Base-by-base conservation (phyloP, 2,329 filamentous ascomycete genomes). In the Sphaceloma murrayae region DNA sequence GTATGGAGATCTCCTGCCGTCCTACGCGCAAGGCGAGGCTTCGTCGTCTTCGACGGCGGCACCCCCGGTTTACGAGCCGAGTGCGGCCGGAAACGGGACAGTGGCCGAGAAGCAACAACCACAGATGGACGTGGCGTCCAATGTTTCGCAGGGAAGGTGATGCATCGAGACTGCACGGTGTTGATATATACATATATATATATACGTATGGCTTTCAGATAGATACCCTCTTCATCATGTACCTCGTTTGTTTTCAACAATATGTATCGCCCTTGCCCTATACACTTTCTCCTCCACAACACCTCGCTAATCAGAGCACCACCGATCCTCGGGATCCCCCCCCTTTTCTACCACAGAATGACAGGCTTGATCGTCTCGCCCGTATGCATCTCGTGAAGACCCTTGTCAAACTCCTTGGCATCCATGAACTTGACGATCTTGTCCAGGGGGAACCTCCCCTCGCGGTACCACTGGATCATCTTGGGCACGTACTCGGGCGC, bases 381-480 rank as follows among this genome's bases (percentile, higher is more conserved):
- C 7, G 44, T 45, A 45, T 67, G 59, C 65, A 68, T 68, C 48
- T 67, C 66, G n/a, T 61, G 48, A 44, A 68, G 34, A 9, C 62
- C 67, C 47, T 54, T 56, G 38, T 62, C 52, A 36, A 63, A 66
- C 2, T 69, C 59, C 16, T 65, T 60, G 21, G 63, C 66, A 39
- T 61, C 51, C 55, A 70, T 68, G 8, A 61, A 61, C 53, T 64
- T 68, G 49, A 67, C 60, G 14, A 73, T 46, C 52, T 63, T 64
- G 18, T 72, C 61, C 33, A 71, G 58, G 0, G 69, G 69, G 34
- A 73, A 67, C 48, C 58, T 63, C 5, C 68, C 69, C 31, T 67
- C 58, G 10, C 60, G 54, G 46, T 68, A 68, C 69, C 68, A 72
- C 38, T 64, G 48, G 11, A 73, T 67, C 67, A 72, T 67, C 53